These are phyloP conservation scores for Wickerhamiella parazyma DNA, from an alignment of 805 yeast species.

Conservation along the genomic window DNA sequence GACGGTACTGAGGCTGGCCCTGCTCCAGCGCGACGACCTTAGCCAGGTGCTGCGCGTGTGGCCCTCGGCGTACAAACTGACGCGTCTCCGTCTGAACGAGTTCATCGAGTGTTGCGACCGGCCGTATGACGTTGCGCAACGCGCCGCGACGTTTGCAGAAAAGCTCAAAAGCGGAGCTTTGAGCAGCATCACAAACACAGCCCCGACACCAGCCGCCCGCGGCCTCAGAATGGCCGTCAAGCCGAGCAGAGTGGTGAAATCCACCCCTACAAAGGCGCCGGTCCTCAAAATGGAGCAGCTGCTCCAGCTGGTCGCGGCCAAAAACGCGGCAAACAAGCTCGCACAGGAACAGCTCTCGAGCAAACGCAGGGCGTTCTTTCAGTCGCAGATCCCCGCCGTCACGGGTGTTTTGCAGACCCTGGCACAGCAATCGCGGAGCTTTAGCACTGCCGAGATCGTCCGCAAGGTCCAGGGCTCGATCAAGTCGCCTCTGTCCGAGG, in stretches of 20 bases:
- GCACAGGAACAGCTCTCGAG: not conserved
- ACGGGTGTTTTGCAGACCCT: not conserved
- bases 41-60: slow-evolving; percentile 51
- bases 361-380: not conserved
- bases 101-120: not conserved
- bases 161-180: not conserved
- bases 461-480: slow-evolving; percentile 1
- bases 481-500: not conserved
- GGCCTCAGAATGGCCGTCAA: not conserved
- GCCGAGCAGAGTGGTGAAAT: not conserved
- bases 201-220: not conserved
- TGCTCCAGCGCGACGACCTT: slow-evolving; percentile 53
- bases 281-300: slow-evolving; percentile 3
- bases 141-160: not conserved
- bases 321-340: not conserved
- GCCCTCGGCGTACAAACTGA: slow-evolving; percentile 30
- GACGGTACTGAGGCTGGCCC: not conserved
- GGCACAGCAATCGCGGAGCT: not conserved
- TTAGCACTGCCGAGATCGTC: slow-evolving; percentile 2
- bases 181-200: not conserved
- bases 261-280: not conserved
- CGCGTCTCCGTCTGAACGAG: not conserved
- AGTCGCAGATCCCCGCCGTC: slow-evolving; percentile 1
- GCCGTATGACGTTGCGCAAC: not conserved
- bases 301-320: not conserved